Base-by-base conservation (phyloP, 139 green algal species). In the Chlorella sp. region DNA sequence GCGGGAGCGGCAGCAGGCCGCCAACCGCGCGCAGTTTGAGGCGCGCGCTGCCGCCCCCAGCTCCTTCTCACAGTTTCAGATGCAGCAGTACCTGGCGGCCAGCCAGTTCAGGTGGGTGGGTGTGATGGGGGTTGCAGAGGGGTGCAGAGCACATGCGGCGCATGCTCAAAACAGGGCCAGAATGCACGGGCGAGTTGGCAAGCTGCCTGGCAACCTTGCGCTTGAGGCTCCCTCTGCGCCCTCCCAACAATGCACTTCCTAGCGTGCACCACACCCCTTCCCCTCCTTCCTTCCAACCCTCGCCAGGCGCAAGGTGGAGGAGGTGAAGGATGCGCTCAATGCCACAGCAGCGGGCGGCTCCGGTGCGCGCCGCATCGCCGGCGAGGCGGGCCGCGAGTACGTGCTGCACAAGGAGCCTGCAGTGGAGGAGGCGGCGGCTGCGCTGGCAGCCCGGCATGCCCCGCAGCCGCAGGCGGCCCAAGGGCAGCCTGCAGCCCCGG, bases 81-180 rank as follows among this genome's bases (percentile, higher is more conserved):
- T 98, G 89, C 21, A 91, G 56, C 92, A 92, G 26, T 98, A 97
- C 88, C 87, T 98, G 38, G 94, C 94, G 34, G 62, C 84, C 9
- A 87, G 80, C 20, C 69, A 76, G 26, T 82, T 92, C 63, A 82
- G 84, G 84, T 84, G 69, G 1, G 76, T 36, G 34, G 88, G 32
- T 25, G 78, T 72, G 39, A 38, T 28, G 78, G 83, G 55, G 7
- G 7, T 55, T 7, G 11, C 7, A 7, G 11, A 55, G 44, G 44
- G 7, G 44, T 55, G 11, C 11, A 55, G 44, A 55, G n/a, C n/a
- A n/a, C n/a, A n/a, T n/a, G n/a, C n/a, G n/a, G n/a, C n/a, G n/a
- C n/a, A n/a, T n/a, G n/a, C n/a, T n/a, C n/a, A n/a, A n/a, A n/a
- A n/a, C n/a, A n/a, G n/a, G n/a, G n/a, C n/a, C n/a, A n/a, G n/a